These are phyloP conservation scores for Lonicera japonica DNA, from an alignment of 129 eudicot species.

Conservation along the genomic window DNA sequence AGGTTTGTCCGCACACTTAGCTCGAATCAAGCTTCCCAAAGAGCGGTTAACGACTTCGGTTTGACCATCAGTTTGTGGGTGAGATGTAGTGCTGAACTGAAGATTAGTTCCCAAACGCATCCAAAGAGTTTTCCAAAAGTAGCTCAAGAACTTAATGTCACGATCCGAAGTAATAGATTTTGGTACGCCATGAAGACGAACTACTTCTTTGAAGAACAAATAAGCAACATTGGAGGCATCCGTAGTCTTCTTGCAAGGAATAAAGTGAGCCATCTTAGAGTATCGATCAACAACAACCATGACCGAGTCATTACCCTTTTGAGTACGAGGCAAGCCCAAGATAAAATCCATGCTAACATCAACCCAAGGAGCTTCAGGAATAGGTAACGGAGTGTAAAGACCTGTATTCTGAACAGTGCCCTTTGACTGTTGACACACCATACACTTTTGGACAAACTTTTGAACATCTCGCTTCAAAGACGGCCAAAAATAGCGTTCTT, in stretches of 20 bases:
- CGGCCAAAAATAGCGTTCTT: slow-evolving; percentile 4
- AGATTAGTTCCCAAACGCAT: not conserved
- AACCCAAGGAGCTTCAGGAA: not conserved
- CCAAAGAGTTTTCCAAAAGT: slow-evolving; percentile 6
- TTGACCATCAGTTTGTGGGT: too few relatives aligned
- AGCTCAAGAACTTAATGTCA: too few relatives aligned
- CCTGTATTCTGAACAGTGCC: not conserved
- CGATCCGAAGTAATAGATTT: slow-evolving; percentile 3
- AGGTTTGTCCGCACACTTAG: not conserved
- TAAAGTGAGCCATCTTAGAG: too few relatives aligned
- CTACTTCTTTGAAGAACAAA: not conserved
- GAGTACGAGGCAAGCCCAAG: not conserved
- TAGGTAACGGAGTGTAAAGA: not conserved
- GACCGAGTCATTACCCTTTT: not conserved
- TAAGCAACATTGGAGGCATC: too few relatives aligned
- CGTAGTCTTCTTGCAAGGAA: not conserved
- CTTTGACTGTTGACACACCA: not conserved
- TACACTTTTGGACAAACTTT: not conserved
- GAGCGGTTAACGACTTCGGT: slow-evolving; percentile 1
- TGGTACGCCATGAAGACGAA: too few relatives aligned
- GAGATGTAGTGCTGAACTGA: not conserved
- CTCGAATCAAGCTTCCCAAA: not conserved
- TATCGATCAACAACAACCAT: slow-evolving; percentile 13
- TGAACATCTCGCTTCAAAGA: not conserved
- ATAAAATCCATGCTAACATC: too few relatives aligned